Percentiles rank a stretch among this genome's conserved stretches.
These are phyloP conservation scores for Hymenoscyphus salicellus DNA, from an alignment of 2,329 filamentous ascomycete species.

Conservation along the genomic window DNA sequence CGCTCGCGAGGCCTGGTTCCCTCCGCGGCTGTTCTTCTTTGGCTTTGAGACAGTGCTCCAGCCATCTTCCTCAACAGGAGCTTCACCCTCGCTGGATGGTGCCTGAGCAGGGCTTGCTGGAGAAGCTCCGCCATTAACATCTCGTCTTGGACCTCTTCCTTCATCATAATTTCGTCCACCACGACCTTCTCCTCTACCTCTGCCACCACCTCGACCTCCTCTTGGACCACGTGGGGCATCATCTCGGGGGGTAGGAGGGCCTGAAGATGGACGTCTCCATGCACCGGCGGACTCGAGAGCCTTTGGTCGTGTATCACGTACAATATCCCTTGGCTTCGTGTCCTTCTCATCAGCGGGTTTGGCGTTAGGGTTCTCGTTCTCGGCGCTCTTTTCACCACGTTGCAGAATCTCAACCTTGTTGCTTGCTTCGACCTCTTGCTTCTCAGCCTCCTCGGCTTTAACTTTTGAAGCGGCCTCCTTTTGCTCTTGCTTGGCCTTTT, in stretches of 20 bases:
- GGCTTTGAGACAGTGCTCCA: constrained; percentile 57
- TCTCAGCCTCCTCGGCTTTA: constrained; percentile 40
- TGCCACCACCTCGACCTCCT: constrained; percentile 41
- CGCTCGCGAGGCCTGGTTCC: constrained; percentile 32
- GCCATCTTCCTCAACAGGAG: constrained; percentile 55
- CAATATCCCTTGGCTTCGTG: constrained; percentile 45
- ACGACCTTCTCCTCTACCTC: constrained; percentile 44
- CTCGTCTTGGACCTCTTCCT: constrained; percentile 25
- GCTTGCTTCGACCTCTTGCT: constrained; percentile 27
- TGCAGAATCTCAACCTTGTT: constrained; percentile 36
- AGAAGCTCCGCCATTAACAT: constrained; percentile 44
- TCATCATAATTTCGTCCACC: constrained; percentile 36
- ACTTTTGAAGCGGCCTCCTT: constrained; percentile 49
- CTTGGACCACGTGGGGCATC: constrained; percentile 42
- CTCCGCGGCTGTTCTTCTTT: constrained; percentile 38
- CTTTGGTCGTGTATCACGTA: constrained; percentile 51
- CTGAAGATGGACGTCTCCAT: constrained; percentile 55
- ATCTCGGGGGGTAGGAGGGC: constrained; percentile 39
- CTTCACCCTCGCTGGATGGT: constrained; percentile 33
- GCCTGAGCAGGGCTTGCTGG: constrained; percentile 42
- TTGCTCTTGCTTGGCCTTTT: constrained; percentile 56
- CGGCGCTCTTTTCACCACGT: constrained; percentile 30
- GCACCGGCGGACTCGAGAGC: constrained; percentile 56
- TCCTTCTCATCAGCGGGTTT: constrained; percentile 49
- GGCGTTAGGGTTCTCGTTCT: constrained; percentile 37